These are phyloP conservation scores for Kodamaea sp. DNA, from an alignment of 1,139 yeast species.

Conservation along the genomic window DNA sequence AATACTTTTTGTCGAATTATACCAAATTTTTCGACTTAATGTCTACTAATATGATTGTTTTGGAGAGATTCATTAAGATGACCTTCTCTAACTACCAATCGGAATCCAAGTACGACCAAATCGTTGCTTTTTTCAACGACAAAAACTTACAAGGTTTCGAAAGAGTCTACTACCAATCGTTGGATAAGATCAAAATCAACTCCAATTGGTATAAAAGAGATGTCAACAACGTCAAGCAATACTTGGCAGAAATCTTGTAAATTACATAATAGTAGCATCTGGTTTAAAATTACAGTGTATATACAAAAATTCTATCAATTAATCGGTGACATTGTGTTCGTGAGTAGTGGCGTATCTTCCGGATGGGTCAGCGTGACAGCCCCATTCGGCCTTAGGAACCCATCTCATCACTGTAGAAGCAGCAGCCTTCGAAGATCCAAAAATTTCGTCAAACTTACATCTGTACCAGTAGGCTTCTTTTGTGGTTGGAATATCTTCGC, in stretches of 20 bases:
- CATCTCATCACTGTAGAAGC: slow-evolving; percentile 98
- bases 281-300: too few species aligned
- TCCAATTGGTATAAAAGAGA: slow-evolving; percentile 47
- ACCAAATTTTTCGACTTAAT: slow-evolving; percentile 41
- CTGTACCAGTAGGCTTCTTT: slow-evolving; percentile 99
- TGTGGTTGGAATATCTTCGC: slow-evolving; percentile 87
- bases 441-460: slow-evolving; percentile 88
- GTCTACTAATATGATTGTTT: slow-evolving; percentile 55
- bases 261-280: not conserved
- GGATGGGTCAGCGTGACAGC: slow-evolving; percentile 97
- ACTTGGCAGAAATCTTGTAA: slow-evolving; percentile 14
- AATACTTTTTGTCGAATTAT: slow-evolving; percentile 54
- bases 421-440: slow-evolving; percentile 79
- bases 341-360: slow-evolving; percentile 95
- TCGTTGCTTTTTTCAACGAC: slow-evolving; percentile 48
- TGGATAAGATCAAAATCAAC: slow-evolving; percentile 51
- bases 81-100: slow-evolving; percentile 49
- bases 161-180: slow-evolving; percentile 52
- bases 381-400: slow-evolving; percentile 99
- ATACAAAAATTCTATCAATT: too few species aligned
- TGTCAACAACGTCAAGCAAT: slow-evolving; percentile 21
- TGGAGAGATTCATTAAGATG: slow-evolving; percentile 60
- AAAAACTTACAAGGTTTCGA: slow-evolving; percentile 61
- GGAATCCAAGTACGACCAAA: slow-evolving; percentile 38
- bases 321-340: slow-evolving; percentile 43